A percentile compares a stretch with the other conserved stretches of the same genome.
phyloP scores from a whole-genome alignment of 495 filamentous ascomycete genomes.

The Schizothecium vesticola region DNA sequence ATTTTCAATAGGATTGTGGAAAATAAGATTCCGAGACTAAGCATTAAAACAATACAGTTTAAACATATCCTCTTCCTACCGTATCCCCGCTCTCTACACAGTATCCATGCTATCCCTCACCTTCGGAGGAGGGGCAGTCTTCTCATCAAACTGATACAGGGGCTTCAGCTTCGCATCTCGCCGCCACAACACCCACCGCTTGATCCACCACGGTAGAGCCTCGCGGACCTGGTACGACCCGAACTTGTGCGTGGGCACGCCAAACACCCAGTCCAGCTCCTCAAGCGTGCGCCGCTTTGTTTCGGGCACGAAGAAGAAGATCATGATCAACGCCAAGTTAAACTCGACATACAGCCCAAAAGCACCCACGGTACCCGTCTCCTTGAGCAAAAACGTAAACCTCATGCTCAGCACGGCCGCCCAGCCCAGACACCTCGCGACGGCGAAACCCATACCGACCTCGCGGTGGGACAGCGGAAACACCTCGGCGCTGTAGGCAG shows the following conservation, averaged over 20 bases:
- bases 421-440: conserved; percentile 65
- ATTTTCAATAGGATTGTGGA: too few species aligned
- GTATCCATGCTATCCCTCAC: too few species aligned
- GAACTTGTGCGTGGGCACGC: conserved; percentile 60
- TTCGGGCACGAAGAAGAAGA: conserved; percentile 68
- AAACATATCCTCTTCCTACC: too few species aligned
- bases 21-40: too few species aligned
- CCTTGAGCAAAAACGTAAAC: conserved; percentile 57
- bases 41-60: too few species aligned
- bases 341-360: conserved; percentile 59
- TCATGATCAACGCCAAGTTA: conserved; percentile 55
- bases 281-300: conserved; percentile 67
- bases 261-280: conserved; percentile 82
- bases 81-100: too few species aligned
- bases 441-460: conserved; percentile 68
- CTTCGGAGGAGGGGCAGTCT: too few species aligned
- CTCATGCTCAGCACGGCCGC: conserved; percentile 59
- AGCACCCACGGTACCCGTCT: conserved; percentile 48
- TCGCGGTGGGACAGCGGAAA: conserved; percentile 71
- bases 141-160: conserved; percentile 48
- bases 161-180: conserved; percentile 52
- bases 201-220: conserved; percentile 64
- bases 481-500: conserved; percentile 74
- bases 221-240: conserved; percentile 58
- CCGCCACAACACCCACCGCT: conserved; percentile 57